These are phyloP conservation scores for Pseudonectria foliicola DNA, from an alignment of 2,329 filamentous ascomycete genomes.

Conservation along the genomic window DNA sequence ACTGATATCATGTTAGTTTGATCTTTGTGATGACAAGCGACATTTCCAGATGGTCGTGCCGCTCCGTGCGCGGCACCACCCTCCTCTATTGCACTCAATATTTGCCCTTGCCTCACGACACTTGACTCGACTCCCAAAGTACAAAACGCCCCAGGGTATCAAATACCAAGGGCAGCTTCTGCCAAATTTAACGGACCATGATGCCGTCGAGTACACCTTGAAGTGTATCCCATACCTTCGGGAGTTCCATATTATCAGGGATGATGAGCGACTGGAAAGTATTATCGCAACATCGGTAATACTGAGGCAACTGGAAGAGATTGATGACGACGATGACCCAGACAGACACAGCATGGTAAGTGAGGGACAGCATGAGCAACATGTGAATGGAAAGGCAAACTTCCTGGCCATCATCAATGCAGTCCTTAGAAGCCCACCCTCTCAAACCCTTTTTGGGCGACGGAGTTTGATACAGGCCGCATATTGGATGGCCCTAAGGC, in stretches of 20 bases:
- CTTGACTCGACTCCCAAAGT: constrained; percentile 31
- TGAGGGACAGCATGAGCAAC: constrained; percentile 1
- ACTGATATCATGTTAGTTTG: constrained; percentile 24
- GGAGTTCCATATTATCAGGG: constrained; percentile 29
- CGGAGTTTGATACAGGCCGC: constrained; percentile 31
- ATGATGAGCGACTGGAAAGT: constrained; percentile 33
- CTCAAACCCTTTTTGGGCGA: constrained; percentile 28
- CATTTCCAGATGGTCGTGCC: constrained; percentile 34
- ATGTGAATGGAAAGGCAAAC: constrained; percentile 25
- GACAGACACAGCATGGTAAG: constrained; percentile 1
- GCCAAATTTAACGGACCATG: constrained; percentile 27
- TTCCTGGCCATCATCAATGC: constrained; percentile 35
- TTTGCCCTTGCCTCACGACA: constrained; percentile 34
- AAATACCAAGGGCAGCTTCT: constrained; percentile 32
- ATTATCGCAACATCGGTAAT: constrained; percentile 35
- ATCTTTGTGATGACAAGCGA: constrained; percentile 32
- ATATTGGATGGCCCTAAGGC: constrained; percentile 35
- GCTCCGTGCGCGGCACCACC: constrained; percentile 26
- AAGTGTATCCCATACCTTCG: constrained; percentile 33
- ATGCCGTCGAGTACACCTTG: constrained; percentile 34
- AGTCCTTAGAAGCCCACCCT: constrained; percentile 30
- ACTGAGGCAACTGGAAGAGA: constrained; percentile 33
- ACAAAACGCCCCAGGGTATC: constrained; percentile 28
- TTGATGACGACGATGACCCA: constrained; percentile 30
- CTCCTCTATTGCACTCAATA: constrained; percentile 33